Percentiles rank a stretch among this genome's conserved stretches.
phyloP scores from a whole-genome alignment of 352 stramenopile genomes.

The Phytophthora pinifolia region DNA sequence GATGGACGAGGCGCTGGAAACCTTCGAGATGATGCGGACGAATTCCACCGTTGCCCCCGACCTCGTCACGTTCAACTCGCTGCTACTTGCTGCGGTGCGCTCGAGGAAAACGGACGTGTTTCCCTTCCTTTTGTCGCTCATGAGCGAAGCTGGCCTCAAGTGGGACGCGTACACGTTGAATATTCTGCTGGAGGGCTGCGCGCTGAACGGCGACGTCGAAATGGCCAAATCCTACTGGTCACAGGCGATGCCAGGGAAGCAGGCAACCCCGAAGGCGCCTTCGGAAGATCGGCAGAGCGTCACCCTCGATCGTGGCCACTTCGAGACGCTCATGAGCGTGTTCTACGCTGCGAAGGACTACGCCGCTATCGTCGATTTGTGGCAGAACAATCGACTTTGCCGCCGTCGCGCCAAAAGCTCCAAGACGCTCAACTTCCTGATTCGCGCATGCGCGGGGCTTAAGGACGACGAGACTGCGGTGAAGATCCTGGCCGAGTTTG shows the following conservation, averaged over 20 bases:
- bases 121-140: conserved; percentile 52
- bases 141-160: conserved; percentile 41
- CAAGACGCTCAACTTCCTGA: conserved; percentile 81
- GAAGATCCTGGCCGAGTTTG: conserved; percentile 64
- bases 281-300: conserved; percentile 36
- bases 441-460: conserved; percentile 57
- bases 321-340: conserved; percentile 73
- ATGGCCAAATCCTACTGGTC: conserved; percentile 63
- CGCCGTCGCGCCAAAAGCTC: conserved; percentile 67
- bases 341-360: conserved; percentile 65
- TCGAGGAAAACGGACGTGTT: conserved; percentile 55
- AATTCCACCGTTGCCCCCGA: conserved; percentile 40
- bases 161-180: conserved; percentile 84
- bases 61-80: conserved; percentile 69
- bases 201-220: conserved; percentile 38
- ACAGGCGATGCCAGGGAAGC: conserved; percentile 32
- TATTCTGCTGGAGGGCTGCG: conserved; percentile 67
- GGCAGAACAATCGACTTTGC: conserved; percentile 55
- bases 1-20: conserved; percentile 60
- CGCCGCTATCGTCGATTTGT: conserved; percentile 50
- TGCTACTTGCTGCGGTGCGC: conserved; percentile 59
- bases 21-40: conserved; percentile 50
- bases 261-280: conserved; percentile 3
- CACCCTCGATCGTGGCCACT: conserved; percentile 63
- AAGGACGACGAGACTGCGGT: conserved; percentile 51